Base-by-base conservation (phyloP, 192 early-diverging fungal genomes). In the Tieghemiomyces parasiticus region DNA sequence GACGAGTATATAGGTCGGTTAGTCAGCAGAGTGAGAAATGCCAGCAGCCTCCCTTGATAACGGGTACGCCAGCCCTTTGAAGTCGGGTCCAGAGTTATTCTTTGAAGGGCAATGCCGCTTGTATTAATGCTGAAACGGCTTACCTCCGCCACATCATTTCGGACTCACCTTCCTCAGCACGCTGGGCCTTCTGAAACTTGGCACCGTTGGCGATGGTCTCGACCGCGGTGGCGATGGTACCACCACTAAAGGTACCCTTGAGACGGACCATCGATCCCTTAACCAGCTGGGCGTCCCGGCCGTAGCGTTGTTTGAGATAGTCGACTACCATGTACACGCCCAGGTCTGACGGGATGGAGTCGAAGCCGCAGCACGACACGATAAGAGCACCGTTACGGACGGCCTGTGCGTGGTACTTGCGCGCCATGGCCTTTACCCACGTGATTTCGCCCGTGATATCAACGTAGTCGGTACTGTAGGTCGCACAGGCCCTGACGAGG, bases 321-420 rank as follows among this genome's bases (percentile, higher is more conserved):
- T 83, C 67, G 0, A 78, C 78, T 12, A 82, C 70, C 89, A 95
- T 80, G 46, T 84, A 78, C 25, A 82, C 75, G 24, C 89, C 87
- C 13, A 95, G 63, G 62, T 95, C 92, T 19, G 86, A 88, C 1
- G 92, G 92, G 1, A 97, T 80, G 28, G 87, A 89, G 65, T 97
- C 93, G 66, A 93, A 97, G 3, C 91, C 93, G 64, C 88, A 92
- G 34, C 77, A 60, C 24, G 89, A 82, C 2, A 90, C 83, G 53
- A 97, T 81, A n/a, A 83, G 71, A 8, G 82, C 78, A 32, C 78
- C 74, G 33, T 79, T 82, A 22, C 63, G 68, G 24, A 67, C 64
- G 1, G 93, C 93, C 49, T 73, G 33, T 2, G 82, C 75, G 50
- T 89, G 80, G 58, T 84, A 82, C 50, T 78, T 71, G 52, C 79